Conservation (phyloP, 164 flowering plant species). For the Litsea cubeba region DNA sequence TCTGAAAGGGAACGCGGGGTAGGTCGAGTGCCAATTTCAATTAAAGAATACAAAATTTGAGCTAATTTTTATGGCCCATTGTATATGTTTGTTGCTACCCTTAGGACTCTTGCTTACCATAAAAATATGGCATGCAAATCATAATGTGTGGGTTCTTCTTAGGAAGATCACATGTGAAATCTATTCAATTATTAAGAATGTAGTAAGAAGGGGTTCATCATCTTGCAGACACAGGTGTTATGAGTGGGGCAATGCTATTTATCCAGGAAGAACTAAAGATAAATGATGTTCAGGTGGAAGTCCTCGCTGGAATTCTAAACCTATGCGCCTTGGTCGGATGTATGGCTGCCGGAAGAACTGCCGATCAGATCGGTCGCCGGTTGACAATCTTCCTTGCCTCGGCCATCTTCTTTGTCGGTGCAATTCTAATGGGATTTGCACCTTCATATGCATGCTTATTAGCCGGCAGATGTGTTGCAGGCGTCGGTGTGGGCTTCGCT, state of each 20-base stretch:
- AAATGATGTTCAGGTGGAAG: conserved; percentile 18
- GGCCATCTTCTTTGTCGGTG: conserved; percentile 26
- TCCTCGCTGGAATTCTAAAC: conserved; percentile 24
- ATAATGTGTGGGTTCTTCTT: neutral
- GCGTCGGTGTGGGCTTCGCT: conserved; percentile 30
- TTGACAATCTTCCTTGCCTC: conserved; percentile 27
- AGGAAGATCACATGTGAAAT: neutral
- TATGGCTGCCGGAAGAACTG: conserved; percentile 20
- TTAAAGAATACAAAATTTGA: neutral
- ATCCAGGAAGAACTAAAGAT: conserved; percentile 24
- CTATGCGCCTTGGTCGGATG: conserved; percentile 25
- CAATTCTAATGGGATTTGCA: conserved; percentile 27
- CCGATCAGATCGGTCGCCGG: conserved; percentile 32
- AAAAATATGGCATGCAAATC: neutral
- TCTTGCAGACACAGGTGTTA: conserved; percentile 29
- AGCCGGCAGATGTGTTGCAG: conserved; percentile 28
- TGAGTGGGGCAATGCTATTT: conserved; percentile 31
- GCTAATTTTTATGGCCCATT: neutral
- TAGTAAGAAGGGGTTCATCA: neutral
- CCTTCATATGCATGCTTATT: conserved; percentile 21
- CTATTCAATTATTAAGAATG: neutral
- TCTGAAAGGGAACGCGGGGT: neutral
- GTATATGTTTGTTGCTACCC: neutral
- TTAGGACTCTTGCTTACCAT: too few relatives aligned
- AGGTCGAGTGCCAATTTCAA: too few relatives aligned